These are phyloP conservation scores for Wickerhamiella dianesei DNA, from an alignment of 805 yeast species.

Conservation along the genomic window DNA sequence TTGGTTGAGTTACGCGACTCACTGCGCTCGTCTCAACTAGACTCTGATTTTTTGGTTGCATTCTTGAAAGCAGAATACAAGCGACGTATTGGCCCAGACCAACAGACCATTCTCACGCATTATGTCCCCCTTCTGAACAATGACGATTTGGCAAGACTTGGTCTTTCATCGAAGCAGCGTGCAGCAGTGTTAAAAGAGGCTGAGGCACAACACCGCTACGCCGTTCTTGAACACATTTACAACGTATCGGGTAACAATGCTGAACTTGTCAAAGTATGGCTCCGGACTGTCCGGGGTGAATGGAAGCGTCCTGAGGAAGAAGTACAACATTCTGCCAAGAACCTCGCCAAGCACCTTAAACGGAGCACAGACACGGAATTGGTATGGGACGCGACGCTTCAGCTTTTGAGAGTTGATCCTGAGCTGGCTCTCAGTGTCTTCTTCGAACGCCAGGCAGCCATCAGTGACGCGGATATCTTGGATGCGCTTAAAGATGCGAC, in stretches of 20 bases:
- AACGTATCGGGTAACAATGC: slow-evolving; percentile 1
- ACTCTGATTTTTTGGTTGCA: slow-evolving; percentile 3
- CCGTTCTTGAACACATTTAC: slow-evolving; percentile 13
- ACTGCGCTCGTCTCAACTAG: background rate
- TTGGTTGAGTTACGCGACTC: slow-evolving; percentile 13
- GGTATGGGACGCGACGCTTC: slow-evolving; percentile 28
- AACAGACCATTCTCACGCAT: background rate
- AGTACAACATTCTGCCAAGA: slow-evolving; percentile 18
- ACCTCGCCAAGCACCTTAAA: slow-evolving; percentile 19
- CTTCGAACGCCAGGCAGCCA: slow-evolving; percentile 5
- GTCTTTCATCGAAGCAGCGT: slow-evolving; percentile 5
- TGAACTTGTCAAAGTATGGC: slow-evolving; percentile 19
- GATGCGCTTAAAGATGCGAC: slow-evolving; percentile 21
- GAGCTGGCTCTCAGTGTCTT: slow-evolving; percentile 25
- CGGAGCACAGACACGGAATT: slow-evolving; percentile 19
- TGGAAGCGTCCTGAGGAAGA: background rate
- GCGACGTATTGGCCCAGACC: slow-evolving; percentile 3
- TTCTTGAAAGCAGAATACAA: slow-evolving; percentile 8
- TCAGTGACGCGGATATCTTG: slow-evolving; percentile 21
- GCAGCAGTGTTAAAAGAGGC: background rate
- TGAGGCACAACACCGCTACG: slow-evolving; percentile 3
- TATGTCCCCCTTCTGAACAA: slow-evolving; percentile 6
- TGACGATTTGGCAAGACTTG: slow-evolving; percentile 9
- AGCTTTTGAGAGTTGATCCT: slow-evolving; percentile 24
- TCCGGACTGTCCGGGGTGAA: slow-evolving; percentile 3